Percentiles rank a stretch among this genome's conserved stretches.
Evolutionary conservation across 768 basidiomycete genomes (phyloP).

Genomic region (Saitozyma sp.): DNA sequence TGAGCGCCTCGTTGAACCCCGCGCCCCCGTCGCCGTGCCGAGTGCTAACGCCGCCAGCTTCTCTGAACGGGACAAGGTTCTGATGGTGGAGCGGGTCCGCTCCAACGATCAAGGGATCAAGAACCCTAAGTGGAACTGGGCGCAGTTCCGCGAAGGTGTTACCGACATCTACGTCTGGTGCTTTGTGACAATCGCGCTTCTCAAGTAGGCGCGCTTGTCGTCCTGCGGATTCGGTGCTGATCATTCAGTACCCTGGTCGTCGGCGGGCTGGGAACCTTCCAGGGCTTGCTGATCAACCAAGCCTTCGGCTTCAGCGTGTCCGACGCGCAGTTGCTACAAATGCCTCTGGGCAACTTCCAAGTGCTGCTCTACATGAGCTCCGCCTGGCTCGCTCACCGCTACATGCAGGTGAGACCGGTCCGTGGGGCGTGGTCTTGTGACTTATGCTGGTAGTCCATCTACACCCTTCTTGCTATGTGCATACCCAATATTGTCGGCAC

Average conservation of each 20-base stretch:
- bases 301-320: constrained; percentile 22
- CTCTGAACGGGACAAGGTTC: constrained; percentile 54
- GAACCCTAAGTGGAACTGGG: constrained; percentile 57
- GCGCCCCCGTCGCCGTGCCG: constrained; percentile 7
- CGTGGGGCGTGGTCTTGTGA: not conserved
- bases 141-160: constrained; percentile 55
- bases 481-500: constrained; percentile 59
- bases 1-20: constrained; percentile 15
- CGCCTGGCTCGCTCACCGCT: constrained; percentile 15
- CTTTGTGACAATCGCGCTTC: constrained; percentile 52
- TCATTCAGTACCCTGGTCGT: constrained; percentile 48
- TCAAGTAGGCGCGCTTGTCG: too few species aligned
- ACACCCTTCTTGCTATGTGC: constrained; percentile 58
- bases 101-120: constrained; percentile 61
- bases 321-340: constrained; percentile 17
- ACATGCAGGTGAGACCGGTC: not conserved
- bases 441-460: constrained; percentile 14
- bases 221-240: constrained; percentile 23
- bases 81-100: constrained; percentile 59
- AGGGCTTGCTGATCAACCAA: constrained; percentile 8
- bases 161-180: constrained; percentile 58
- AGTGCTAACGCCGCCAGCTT: not conserved
- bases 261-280: constrained; percentile 13
- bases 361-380: constrained; percentile 14
- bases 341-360: constrained; percentile 17